Base-by-base conservation (phyloP, 164 flowering plant species). In the Vitis riparia region DNA sequence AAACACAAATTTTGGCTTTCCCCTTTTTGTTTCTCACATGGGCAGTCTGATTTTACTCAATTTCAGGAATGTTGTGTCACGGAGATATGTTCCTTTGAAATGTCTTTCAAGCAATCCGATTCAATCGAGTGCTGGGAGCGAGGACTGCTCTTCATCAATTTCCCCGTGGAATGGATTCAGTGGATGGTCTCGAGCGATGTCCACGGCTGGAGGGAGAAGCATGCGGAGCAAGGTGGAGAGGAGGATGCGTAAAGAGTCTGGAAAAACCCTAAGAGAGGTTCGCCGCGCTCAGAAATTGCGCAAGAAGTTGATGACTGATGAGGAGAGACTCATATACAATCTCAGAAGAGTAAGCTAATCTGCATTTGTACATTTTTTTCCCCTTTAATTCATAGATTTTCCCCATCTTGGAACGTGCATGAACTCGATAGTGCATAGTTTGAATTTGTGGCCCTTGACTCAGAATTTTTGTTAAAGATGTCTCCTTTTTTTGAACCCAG, bases 241-340 rank as follows among this genome's bases (percentile, higher is more conserved):
- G 55, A 68, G 90, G 65, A 90, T 92, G 94, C 86, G 80, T 19
- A 84, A 71, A 59, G 96, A 92, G 75, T 82, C 93, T n/a, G 92
- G 97, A 4, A 88, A 79, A 62, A 87, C 94, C 5, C 70, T 81
- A 1, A 82, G 83, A 78, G 94, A 92, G 83, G 75, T 87, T 58
- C 73, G 97, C 19, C 75, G 93, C 72, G 92, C 95, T 0, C 80
- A 83, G 71, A 89, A 83, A 32, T 56, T 90, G 64, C 78, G 82
- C 78, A 88, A 85, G 83, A 92, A 92, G 79, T 75, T 92, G 71
- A 92, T 92, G 97, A 87, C 94, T 63, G 92, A 88, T 59, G 93
- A 90, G 55, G 97, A 92, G 78, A 83, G 92, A 77, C 90, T 92
- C 64, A 74, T 92, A 70, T 88, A 85, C 87, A 90, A 84, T 59